phyloP scores from a whole-genome alignment of 805 yeast species.

The Hanseniaspora jakobsenii region DNA sequence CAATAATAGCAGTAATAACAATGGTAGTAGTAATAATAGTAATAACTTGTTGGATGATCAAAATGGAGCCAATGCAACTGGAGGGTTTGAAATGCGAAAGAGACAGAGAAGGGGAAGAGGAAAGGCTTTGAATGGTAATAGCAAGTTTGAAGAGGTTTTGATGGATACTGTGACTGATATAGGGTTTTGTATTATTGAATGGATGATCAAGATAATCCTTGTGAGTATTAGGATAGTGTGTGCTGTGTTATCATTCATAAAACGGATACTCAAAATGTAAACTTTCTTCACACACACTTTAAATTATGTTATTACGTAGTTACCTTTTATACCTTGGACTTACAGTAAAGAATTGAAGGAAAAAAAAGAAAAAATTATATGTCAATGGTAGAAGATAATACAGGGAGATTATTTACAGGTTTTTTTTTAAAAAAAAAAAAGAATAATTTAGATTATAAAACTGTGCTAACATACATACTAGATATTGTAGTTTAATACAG shows the following conservation, averaged over 20 bases:
- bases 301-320: no score
- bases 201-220: slow-evolving; percentile 22
- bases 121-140: neutral
- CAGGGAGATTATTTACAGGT: no score
- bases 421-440: neutral
- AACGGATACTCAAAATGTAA: neutral
- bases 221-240: slow-evolving; percentile 27
- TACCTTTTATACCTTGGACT: no score
- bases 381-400: no score
- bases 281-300: no score
- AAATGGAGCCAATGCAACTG: neutral
- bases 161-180: slow-evolving; percentile 6
- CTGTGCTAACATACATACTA: no score
- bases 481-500: no score
- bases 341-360: no score
- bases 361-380: no score
- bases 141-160: neutral
- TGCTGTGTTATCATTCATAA: slow-evolving; percentile 17
- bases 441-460: neutral
- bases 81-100: neutral
- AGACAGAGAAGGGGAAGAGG: neutral
- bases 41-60: no score
- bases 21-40: no score
- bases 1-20: no score
- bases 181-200: slow-evolving; percentile 21